Evolutionary conservation across 1,284 basidiomycete species (phyloP).

Genomic region (Tetrapyrgos nigripes): DNA sequence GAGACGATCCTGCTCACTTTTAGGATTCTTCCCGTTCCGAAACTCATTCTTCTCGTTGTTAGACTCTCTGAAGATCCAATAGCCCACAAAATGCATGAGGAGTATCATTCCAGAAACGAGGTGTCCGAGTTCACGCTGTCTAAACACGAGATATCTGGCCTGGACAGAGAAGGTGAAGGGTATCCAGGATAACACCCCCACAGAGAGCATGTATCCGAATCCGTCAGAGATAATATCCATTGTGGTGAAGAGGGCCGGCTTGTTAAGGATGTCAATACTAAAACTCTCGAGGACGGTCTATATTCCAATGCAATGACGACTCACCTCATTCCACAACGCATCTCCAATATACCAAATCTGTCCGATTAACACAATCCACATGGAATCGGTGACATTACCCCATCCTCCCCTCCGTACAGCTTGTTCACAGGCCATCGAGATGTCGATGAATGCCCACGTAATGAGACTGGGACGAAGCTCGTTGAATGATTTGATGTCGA

Average conservation of each 20-base stretch:
- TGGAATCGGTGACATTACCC: slow-evolving; percentile 81
- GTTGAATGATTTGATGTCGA: slow-evolving; percentile 98
- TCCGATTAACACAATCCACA: slow-evolving; percentile 89
- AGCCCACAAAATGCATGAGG: slow-evolving; percentile 76
- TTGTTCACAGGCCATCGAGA: slow-evolving; percentile 93
- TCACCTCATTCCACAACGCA: slow-evolving; percentile 87
- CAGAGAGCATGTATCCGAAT: slow-evolving; percentile 97
- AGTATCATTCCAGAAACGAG: slow-evolving; percentile 66
- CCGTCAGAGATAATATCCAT: slow-evolving; percentile 99
- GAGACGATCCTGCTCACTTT: slow-evolving; percentile 57
- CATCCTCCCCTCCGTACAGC: slow-evolving; percentile 70
- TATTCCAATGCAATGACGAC: slow-evolving; percentile 16
- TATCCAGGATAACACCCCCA: slow-evolving; percentile 96
- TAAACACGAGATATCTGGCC: slow-evolving; percentile 92
- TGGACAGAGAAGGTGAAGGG: slow-evolving; percentile 95
- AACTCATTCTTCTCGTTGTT: slow-evolving; percentile 98
- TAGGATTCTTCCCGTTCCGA: slow-evolving; percentile 92
- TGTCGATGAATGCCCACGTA: slow-evolving; percentile 91
- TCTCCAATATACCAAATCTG: slow-evolving; percentile 91
- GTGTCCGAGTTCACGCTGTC: slow-evolving; percentile 80
- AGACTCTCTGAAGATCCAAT: slow-evolving; percentile 89
- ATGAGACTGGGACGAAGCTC: slow-evolving; percentile 95
- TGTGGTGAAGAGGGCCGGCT: slow-evolving; percentile 89
- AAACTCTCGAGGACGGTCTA: not conserved
- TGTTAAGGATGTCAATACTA: not conserved